Base-by-base conservation (phyloP, 2,329 filamentous ascomycete species). In the Chaetomium sp. region DNA sequence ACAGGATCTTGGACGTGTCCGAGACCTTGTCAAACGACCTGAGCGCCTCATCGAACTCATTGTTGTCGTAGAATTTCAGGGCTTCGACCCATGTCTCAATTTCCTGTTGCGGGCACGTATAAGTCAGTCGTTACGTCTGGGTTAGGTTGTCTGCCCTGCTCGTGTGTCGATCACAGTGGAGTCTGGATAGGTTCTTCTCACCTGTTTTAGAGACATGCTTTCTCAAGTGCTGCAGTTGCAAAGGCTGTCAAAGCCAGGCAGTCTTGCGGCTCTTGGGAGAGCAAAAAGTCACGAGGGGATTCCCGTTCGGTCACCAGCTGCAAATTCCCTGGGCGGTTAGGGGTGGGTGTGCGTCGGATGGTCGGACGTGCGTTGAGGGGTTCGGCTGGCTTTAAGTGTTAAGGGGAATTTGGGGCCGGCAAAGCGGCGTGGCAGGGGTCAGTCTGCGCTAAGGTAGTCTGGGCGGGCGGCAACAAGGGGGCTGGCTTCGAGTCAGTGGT, bases 21-120 rank as follows among this genome's bases (percentile, higher is more conserved):
- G 90, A 85, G 73, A 99, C 97, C 71, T 84, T 86, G 68, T 92
- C 90, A 75, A 99, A 98, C 67, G 91, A 87, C 72, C 83, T 86
- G 68, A 98, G 80, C 31, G 95, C 88, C 70, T 94, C 90, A 74
- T 98, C 94, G 79, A 96, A 98, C 75, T 99, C 92, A 80, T 97
- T 96, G 80, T 94, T 95, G 80, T 99, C 95, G 81, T 99, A 99
- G 75, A 90, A 89, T 72, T 83, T 88, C 62, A 99, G 87, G 78
- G 95, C 95, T 76, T 89, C 83, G 71, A 98, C 95, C 95, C 95
- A 99, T 57, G 92, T 96, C 81, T 98, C 94, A 78, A 99, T 99
- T 90, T 99, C 95, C 93, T 96, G 69, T 66, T 31, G 29, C 27
- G 29, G 23, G 38, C 25, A 57, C 57, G 57, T 63, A 64, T 68